Evolutionary conservation across 495 filamentous ascomycete genomes (phyloP).

Genomic region (Penicillium coprophilum): DNA sequence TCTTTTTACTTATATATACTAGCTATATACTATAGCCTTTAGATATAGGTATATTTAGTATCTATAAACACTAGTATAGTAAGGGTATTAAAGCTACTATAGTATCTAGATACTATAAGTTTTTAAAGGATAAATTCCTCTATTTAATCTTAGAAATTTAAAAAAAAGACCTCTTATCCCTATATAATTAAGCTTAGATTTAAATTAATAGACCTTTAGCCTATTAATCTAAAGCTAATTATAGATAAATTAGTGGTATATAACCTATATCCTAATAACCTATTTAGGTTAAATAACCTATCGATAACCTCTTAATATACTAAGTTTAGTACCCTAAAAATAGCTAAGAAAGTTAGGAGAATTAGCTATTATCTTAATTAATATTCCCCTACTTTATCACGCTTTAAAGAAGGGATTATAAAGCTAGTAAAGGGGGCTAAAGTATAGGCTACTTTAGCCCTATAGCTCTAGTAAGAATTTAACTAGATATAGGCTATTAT

Average conservation of each 20-base stretch:
- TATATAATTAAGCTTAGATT: neutral
- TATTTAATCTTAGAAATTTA: neutral
- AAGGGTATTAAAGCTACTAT: neutral
- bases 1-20: neutral
- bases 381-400: neutral
- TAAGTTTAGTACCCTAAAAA: neutral
- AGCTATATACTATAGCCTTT: neutral
- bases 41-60: neutral
- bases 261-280: neutral
- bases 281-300: no score
- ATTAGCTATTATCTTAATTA: neutral
- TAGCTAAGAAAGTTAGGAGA: neutral
- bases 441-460: neutral
- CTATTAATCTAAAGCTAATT: neutral
- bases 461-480: neutral
- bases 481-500: neutral
- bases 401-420: neutral
- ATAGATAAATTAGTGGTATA: neutral
- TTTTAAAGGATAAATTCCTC: neutral
- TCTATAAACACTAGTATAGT: neutral
- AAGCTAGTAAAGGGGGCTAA: neutral
- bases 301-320: neutral
- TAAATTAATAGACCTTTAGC: neutral
- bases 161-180: neutral
- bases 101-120: neutral